Base-by-base conservation (phyloP, 2,329 filamentous ascomycete species). In the Ramichloridium luteum region DNA sequence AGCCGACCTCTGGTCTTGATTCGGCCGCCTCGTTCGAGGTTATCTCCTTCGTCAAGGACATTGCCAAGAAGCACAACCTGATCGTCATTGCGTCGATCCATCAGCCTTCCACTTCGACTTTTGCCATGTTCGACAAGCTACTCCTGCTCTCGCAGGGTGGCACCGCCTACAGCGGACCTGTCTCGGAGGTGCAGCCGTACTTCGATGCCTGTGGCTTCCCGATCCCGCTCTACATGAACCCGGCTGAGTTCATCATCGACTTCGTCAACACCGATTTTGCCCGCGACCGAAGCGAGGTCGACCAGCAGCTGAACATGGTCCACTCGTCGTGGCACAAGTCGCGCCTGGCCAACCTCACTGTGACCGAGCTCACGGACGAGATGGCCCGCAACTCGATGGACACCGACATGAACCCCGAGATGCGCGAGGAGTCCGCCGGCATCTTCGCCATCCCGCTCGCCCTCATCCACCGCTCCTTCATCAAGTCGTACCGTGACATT, bases 11-110 rank as follows among this genome's bases (percentile, higher is more conserved):
- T 42, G 84, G 84, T 6, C 62, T 92, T 6, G 84, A 93, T 53
- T 86, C 80, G 5, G 75, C 74, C 0, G 77, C 78, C 0, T 81
- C 77, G 36, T 76, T 65, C 42, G 80, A 92, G 54, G 80, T 92
- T 13, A 74, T 88, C 34, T 76, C 65, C 3, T 85, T 80, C 51
- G 68, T 88, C 29, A 74, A 69, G 48, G 61, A 65, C 6, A 66
- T 85, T 16, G 80, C 75, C 1, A 69, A 66, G 49, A 66, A 67
- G 38, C 72, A 82, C 50, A 78, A 77, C 36, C 73, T 90, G 37
- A 73, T 90, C 36, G 73, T 90, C 16, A 74, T 92, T 37, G 79
- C 79, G 3, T 83, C 78, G 23, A 90, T 92, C 39, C 84, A 92
- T 52, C 84, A 92, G 50, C 84, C 84, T 0, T 88, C 81, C 0